These are phyloP conservation scores for Camellia lanceoleosa DNA, from an alignment of 148 eudicot species.

Conservation along the genomic window DNA sequence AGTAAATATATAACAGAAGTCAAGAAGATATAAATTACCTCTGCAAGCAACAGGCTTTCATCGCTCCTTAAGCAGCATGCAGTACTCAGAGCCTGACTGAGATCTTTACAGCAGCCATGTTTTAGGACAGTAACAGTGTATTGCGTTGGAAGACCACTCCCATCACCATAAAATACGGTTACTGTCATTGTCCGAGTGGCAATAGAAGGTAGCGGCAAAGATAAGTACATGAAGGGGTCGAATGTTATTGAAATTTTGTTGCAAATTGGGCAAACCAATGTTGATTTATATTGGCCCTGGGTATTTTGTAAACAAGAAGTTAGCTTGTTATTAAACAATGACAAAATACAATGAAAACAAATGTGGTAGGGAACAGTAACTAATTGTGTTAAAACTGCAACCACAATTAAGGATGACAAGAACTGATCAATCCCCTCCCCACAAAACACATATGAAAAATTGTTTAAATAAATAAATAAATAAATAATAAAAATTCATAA, in stretches of 20 bases:
- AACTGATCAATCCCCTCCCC: neutral
- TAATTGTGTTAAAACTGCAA: neutral
- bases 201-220: constrained; percentile 82
- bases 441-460: neutral
- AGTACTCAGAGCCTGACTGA: constrained; percentile 53
- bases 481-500: neutral
- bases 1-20: neutral
- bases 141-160: constrained; percentile 81
- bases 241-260: constrained; percentile 78
- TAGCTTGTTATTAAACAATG: neutral
- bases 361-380: too few relatives aligned
- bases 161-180: constrained; percentile 79
- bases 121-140: constrained; percentile 73
- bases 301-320: constrained; percentile 17
- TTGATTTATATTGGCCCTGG: constrained; percentile 98
- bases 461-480: neutral
- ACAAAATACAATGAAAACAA: neutral
- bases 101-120: constrained; percentile 74
- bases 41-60: constrained; percentile 86
- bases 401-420: neutral
- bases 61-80: constrained; percentile 70
- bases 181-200: constrained; percentile 74
- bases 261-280: constrained; percentile 89
- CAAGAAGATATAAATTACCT: constrained; percentile 40
- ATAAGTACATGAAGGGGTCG: constrained; percentile 97